phyloP scores from a whole-genome alignment of 1,139 yeast genomes.

The Candida frijolesensis region DNA sequence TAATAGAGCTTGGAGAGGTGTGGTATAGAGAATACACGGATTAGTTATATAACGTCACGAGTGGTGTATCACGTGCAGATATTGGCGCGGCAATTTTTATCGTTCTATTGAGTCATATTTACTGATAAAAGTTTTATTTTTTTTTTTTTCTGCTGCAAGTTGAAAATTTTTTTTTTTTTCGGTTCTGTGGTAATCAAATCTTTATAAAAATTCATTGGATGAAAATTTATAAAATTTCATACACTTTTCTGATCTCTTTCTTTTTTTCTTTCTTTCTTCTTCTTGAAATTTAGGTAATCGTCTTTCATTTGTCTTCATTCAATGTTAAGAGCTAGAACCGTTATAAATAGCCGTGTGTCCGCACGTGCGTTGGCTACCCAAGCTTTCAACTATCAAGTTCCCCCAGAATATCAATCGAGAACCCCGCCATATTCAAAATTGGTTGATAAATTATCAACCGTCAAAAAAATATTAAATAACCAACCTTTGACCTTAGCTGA shows the following conservation, averaged over 20 bases:
- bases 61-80: constrained; percentile 5
- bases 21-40: constrained; percentile 21
- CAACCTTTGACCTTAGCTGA: constrained; percentile 91
- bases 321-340: constrained; percentile 16
- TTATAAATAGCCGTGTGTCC: constrained; percentile 7
- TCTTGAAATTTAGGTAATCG: background rate
- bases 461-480: constrained; percentile 62
- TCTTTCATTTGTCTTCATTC: background rate
- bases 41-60: background rate
- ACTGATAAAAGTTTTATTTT: constrained; percentile 1
- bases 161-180: constrained; percentile 6
- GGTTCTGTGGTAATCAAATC: constrained; percentile 15
- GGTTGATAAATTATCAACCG: constrained; percentile 60
- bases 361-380: constrained; percentile 38
- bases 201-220: constrained; percentile 15
- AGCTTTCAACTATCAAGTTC: constrained; percentile 42
- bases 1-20: constrained; percentile 50
- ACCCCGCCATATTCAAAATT: constrained; percentile 88
- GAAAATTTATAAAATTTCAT: constrained; percentile 2
- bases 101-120: constrained; percentile 9
- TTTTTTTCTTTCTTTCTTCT: constrained; percentile 3
- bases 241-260: constrained; percentile 4
- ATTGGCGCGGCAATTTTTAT: constrained; percentile 9
- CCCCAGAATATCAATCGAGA: constrained; percentile 63
- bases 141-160: constrained; percentile 1